Evolutionary conservation across 306 rosid genomes (phyloP), one percentile per base, ranked within the genome.

Genomic region (Castanopsis chinensis): DNA sequence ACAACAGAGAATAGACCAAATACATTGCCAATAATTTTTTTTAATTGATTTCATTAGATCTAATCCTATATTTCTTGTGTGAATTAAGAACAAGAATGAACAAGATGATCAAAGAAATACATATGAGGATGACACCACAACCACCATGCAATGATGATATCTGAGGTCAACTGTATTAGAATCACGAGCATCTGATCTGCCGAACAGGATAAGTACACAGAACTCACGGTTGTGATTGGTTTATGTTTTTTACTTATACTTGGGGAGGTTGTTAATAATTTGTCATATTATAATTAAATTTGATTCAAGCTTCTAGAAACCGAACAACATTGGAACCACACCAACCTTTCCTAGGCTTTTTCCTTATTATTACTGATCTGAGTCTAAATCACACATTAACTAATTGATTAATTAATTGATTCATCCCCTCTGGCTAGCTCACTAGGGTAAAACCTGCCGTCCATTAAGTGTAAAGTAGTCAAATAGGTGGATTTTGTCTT

Each of bases 281-380:
- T 57, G 35, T 30, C 11, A 5, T 14, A 76, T 71, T 56, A 20
- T 25, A 65, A 56, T 32, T 45, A 12, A 20, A 58, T 12, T 12
- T 33, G n/a, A 72, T 72, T 23, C 7, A 35, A 68, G 63, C 75
- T 88, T 87, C 91, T 85, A 84, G 92, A 89, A 82, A 77, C 61
- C 10, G 56, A 75, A 49, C 18, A 70, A 49, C 33, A 51, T 43
- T 78, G 79, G 75, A 80, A 23, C 51, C 33, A 71, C 49, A 77
- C 86, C 75, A 35, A 85, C 83, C 82, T 23, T 76, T 2, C 33
- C 4, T 41, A 41, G 12, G 45, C 8, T 57, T 61, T 18, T 6
- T n/a, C 17, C 18, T 65, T 7, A 49, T 10, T 19, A 68, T 25
- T 12, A 15, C 28, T 12, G 67, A 37, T 11, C 28, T 12, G 67